A percentile compares a stretch with the other conserved stretches of the same genome.
These are phyloP conservation scores for Boletus vermiculosoides DNA, from an alignment of 768 basidiomycete species.

Conservation along the genomic window DNA sequence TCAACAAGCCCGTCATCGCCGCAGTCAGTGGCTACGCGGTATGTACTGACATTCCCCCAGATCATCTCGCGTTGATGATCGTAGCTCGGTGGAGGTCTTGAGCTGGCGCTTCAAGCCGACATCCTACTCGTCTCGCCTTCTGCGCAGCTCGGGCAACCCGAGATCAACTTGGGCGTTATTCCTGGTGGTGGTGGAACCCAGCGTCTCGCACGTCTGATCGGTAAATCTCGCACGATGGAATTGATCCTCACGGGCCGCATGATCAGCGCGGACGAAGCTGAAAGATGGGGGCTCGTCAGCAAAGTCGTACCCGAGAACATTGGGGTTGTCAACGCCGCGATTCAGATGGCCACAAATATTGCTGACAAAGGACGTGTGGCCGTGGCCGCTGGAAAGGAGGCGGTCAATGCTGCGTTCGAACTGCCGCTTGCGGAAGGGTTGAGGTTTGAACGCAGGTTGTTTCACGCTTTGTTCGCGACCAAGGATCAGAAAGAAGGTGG, in stretches of 20 bases:
- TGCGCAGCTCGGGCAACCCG: slow-evolving; percentile 93
- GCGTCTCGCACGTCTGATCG: slow-evolving; percentile 79
- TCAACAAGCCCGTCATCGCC: slow-evolving; percentile 93
- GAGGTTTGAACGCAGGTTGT: slow-evolving; percentile 82
- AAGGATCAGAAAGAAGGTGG: slow-evolving; percentile 92
- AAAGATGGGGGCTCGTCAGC: slow-evolving; percentile 84
- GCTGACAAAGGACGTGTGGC: slow-evolving; percentile 81
- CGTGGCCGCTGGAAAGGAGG: slow-evolving; percentile 88
- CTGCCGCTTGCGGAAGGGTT: slow-evolving; percentile 79
- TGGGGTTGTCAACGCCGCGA: slow-evolving; percentile 84
- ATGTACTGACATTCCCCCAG: slow-evolving; percentile 31
- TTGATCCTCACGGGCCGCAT: slow-evolving; percentile 85
- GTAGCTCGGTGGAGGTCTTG: slow-evolving; percentile 95
- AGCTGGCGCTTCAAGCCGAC: slow-evolving; percentile 95
- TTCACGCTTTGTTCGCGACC: slow-evolving; percentile 91
- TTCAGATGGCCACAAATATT: slow-evolving; percentile 75
- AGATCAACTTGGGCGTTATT: slow-evolving; percentile 93
- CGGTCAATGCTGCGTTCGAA: slow-evolving; percentile 91
- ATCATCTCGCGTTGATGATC: not conserved
- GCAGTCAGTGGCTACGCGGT: slow-evolving; percentile 95
- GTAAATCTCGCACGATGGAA: slow-evolving; percentile 95
- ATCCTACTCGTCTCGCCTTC: slow-evolving; percentile 89
- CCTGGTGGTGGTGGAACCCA: slow-evolving; percentile 95
- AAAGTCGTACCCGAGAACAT: slow-evolving; percentile 74
- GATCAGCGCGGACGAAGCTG: slow-evolving; percentile 79